Conservation (phyloP, 345 rosid genomes). For the Sisymbrium altissimum region DNA sequence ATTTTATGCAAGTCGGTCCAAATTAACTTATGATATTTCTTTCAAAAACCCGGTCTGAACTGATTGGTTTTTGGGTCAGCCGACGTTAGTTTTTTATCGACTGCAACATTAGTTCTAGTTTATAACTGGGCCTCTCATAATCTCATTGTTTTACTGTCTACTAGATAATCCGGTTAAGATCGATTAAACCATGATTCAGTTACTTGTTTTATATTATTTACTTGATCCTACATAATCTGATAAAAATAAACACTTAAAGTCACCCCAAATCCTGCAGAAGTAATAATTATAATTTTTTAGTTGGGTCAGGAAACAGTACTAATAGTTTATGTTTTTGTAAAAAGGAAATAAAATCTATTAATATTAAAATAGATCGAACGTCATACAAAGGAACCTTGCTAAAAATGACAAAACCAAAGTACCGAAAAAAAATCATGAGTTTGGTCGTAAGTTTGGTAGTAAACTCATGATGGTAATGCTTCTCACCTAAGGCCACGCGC, state of each 20-base stretch:
- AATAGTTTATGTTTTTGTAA: neutral
- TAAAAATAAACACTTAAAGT: too few species aligned
- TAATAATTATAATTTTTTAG: neutral
- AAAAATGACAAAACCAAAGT: slow-evolving; percentile 16
- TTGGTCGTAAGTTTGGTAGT: slow-evolving; percentile 3
- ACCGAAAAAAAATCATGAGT: neutral
- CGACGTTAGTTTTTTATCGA: neutral
- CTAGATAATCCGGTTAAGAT: neutral
- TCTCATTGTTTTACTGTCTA: neutral
- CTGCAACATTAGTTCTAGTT: too few species aligned
- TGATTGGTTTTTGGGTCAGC: neutral
- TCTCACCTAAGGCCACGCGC: neutral
- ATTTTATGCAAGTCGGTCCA: neutral
- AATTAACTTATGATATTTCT: neutral
- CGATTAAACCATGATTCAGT: neutral
- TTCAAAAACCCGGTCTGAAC: neutral
- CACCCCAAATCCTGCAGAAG: too few species aligned
- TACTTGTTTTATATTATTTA: neutral
- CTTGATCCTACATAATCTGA: too few species aligned
- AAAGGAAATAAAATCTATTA: neutral
- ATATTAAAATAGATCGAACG: neutral
- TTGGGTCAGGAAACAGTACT: neutral
- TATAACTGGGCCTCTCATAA: neutral
- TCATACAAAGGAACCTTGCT: neutral
- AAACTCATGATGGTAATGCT: neutral